Conservation (phyloP, 495 filamentous ascomycete genomes). For the Staphylotrichum longicolle region DNA sequence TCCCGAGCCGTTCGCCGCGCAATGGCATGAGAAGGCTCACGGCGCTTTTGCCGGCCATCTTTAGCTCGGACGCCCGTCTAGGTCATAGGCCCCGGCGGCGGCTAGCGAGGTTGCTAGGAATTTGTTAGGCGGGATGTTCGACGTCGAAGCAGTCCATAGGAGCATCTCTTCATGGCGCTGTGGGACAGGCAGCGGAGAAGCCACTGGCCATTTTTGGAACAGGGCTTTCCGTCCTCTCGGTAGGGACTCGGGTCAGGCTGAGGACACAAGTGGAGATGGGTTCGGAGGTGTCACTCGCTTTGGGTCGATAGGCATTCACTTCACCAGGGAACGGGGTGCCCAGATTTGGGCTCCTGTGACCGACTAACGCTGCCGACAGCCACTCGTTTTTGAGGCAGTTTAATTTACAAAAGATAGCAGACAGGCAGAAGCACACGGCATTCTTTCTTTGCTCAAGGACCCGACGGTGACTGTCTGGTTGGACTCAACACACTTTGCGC, state of each 20-base stretch:
- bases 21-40: neutral
- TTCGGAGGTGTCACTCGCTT: constrained; percentile 15
- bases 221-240: constrained; percentile 5
- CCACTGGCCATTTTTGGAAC: neutral
- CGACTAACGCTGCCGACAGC: constrained; percentile 10
- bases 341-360: neutral
- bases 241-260: neutral
- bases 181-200: neutral
- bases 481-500: neutral
- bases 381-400: constrained; percentile 25
- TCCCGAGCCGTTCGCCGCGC: constrained; percentile 10
- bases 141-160: neutral
- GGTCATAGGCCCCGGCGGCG: constrained; percentile 13
- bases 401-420: constrained; percentile 2
- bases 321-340: constrained; percentile 4
- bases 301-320: constrained; percentile 13
- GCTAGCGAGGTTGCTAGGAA: constrained; percentile 14
- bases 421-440: constrained; percentile 8
- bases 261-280: neutral
- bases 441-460: neutral
- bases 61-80: constrained; percentile 14
- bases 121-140: constrained; percentile 23
- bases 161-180: constrained; percentile 7
- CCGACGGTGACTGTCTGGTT: no score
- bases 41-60: constrained; percentile 6